phyloP scores from a whole-genome alignment of 202 grass and related monocot genomes.

The Carex arenaria region DNA sequence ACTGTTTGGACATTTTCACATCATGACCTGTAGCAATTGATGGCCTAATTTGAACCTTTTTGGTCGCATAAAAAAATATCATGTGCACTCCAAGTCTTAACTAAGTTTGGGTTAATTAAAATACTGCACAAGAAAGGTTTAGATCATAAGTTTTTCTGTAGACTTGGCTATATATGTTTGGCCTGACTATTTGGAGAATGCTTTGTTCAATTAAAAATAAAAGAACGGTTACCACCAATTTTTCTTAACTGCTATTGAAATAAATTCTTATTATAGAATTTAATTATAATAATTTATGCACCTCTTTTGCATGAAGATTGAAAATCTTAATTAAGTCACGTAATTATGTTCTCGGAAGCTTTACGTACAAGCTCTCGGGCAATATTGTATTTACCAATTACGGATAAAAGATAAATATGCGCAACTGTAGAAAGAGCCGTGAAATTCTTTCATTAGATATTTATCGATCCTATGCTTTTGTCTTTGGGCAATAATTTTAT shows the following conservation, averaged over 20 bases:
- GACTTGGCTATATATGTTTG: not conserved
- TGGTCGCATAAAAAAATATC: not conserved
- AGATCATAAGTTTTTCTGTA: slow-evolving; percentile 1
- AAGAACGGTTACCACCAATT: not conserved
- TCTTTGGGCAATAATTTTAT: slow-evolving; percentile 8
- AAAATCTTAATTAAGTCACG: too few species aligned
- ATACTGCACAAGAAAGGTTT: slow-evolving; percentile 8
- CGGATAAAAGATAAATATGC: not conserved
- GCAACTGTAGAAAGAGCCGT: not conserved
- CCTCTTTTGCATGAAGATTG: too few species aligned
- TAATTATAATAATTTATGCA: not conserved
- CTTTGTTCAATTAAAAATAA: not conserved
- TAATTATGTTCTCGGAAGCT: too few species aligned
- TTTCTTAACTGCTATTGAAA: not conserved
- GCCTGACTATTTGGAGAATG: not conserved
- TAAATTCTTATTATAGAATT: too few species aligned
- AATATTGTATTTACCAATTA: not conserved
- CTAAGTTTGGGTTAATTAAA: not conserved
- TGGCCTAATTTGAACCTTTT: not conserved
- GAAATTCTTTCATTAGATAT: not conserved
- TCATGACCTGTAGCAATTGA: not conserved
- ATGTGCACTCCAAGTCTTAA: not conserved
- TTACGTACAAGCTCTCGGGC: not conserved
- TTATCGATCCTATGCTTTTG: not conserved
- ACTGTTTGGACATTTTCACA: slow-evolving; percentile 18